Base-by-base conservation (phyloP, 2,329 filamentous ascomycete species). In the Aphanoascus verrucosus region DNA sequence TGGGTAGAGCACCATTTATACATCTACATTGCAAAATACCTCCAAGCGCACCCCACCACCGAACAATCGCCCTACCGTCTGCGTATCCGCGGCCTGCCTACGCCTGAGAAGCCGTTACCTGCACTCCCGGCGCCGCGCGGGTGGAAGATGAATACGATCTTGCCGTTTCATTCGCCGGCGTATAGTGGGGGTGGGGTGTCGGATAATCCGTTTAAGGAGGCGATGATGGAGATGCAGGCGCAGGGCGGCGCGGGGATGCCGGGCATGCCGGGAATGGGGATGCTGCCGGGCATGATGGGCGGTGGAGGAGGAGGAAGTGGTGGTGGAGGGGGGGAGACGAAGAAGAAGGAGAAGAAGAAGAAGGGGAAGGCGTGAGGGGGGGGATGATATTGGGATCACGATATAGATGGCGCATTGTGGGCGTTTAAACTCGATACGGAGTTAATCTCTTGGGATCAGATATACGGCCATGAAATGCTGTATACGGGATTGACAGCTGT, bases 161-260 rank as follows among this genome's bases (percentile, higher is more conserved):
- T 98, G 60, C 93, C 93, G 19, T 83, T 94, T 59, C 85, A 94
- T 65, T 94, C 86, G 58, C 83, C 90, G 0, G 93, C 89, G 15
- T 79, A 97, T 71, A 93, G 86, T 52, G 93, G 93, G 7, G 93
- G 93, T 9, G 93, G 93, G 35, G 88, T 97, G 9, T 90, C 83
- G 57, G 93, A 98, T 69, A 94, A 97, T 65, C 81, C 96, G 57
- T 83, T 97, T 64, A 88, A 93, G 74, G 90, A 96, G 61, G 94
- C 96, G 77, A 95, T 97, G 90, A 84, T 83, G 64, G 88, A 94
- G 73, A 94, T 97, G 88, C 75, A 78, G 59, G 74, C 73, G 60
- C 66, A 71, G 59, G 66, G 71, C n/a, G n/a, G n/a, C n/a, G n/a
- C n/a, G 58, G 70, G 70, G 4, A 67, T 74, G 62, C 23, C 23